A percentile compares a stretch with the other conserved stretches of the same genome.
phyloP scores from a whole-genome alignment of 2,329 filamentous ascomycete genomes.

The Camptophora hylomeconis region DNA sequence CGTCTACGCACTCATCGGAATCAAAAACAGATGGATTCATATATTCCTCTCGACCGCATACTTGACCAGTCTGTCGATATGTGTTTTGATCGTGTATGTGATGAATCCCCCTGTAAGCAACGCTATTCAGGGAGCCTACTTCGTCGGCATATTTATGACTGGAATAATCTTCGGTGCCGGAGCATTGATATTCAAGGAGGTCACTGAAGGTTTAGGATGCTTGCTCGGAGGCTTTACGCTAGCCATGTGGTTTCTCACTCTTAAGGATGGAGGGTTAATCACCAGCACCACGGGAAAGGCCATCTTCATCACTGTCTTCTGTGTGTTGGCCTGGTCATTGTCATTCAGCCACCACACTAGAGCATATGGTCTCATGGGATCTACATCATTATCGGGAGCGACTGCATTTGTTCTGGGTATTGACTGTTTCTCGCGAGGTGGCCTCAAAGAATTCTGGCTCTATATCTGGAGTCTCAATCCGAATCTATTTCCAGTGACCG shows the following conservation, averaged over 20 bases:
- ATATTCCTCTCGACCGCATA: constrained; percentile 70
- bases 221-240: constrained; percentile 75
- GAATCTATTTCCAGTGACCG: constrained; percentile 63
- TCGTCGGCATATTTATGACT: constrained; percentile 63
- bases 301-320: constrained; percentile 64
- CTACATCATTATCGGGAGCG: constrained; percentile 68
- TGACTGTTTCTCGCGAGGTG: constrained; percentile 81
- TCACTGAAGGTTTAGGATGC: constrained; percentile 75
- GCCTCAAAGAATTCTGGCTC: constrained; percentile 90
- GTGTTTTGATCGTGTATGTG: constrained; percentile 74
- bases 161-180: constrained; percentile 61
- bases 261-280: constrained; percentile 65
- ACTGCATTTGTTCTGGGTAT: constrained; percentile 71
- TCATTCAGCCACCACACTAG: constrained; percentile 71
- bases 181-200: constrained; percentile 66
- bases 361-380: constrained; percentile 61
- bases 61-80: constrained; percentile 57
- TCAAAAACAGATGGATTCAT: constrained; percentile 67
- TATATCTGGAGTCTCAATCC: constrained; percentile 80
- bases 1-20: constrained; percentile 61
- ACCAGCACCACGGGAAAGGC: constrained; percentile 47
- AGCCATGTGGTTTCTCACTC: constrained; percentile 78
- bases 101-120: constrained; percentile 66
- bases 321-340: constrained; percentile 53
- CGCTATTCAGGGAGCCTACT: constrained; percentile 72